A percentile compares a stretch with the other conserved stretches of the same genome.
Evolutionary conservation across 1,284 basidiomycete species (phyloP).

Genomic region (Pyrrhoderma noxium): DNA sequence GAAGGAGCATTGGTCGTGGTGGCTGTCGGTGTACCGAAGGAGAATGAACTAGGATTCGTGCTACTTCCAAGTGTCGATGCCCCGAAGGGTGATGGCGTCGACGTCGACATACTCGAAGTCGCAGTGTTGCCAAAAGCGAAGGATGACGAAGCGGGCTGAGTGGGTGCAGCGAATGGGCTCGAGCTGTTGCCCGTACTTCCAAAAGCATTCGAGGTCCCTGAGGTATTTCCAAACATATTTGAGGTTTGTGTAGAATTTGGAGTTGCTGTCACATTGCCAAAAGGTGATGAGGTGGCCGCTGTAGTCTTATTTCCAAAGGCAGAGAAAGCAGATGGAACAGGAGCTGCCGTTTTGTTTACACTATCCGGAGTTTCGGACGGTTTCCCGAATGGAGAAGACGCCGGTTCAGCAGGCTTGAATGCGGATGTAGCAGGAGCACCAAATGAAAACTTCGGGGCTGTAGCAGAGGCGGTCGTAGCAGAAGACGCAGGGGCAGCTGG

Average conservation of each 20-base stretch:
- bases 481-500: too few relatives aligned
- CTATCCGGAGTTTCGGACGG: not conserved
- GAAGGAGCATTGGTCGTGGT: not conserved
- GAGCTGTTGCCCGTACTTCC: not conserved
- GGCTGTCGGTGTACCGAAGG: not conserved
- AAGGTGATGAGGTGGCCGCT: not conserved
- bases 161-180: not conserved
- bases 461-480: not conserved
- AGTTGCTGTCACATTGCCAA: not conserved
- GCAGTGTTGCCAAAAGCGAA: not conserved
- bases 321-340: not conserved
- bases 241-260: too few relatives aligned
- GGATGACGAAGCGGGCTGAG: not conserved
- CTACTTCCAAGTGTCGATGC: not conserved
- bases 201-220: not conserved
- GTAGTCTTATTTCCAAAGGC: not conserved
- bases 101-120: not conserved
- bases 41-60: not conserved
- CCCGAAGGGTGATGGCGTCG: too few relatives aligned
- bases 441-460: conserved; percentile 3
- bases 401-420: not conserved
- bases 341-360: too few relatives aligned
- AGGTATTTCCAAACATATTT: too few relatives aligned
- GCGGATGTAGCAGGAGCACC: not conserved
- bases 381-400: conserved; percentile 4